phyloP scores from a whole-genome alignment of 805 yeast species.

The Candida adriatica region DNA sequence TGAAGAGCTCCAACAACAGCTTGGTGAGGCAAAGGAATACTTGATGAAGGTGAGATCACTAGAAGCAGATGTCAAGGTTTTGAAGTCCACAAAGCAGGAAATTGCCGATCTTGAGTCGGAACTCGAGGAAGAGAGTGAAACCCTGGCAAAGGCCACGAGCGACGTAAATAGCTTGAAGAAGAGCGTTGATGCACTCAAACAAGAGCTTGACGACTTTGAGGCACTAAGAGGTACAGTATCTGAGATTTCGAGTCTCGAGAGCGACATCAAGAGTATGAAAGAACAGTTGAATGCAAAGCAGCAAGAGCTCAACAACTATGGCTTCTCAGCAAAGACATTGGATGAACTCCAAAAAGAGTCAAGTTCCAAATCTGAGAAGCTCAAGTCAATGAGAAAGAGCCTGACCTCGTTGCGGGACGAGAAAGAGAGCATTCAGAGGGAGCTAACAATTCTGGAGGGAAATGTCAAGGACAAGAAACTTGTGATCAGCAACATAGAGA shows the following conservation, averaged over 20 bases:
- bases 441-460: conserved; percentile 39
- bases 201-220: conserved; percentile 7
- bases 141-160: no score
- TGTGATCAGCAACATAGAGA: conserved; percentile 45
- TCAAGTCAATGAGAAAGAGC: conserved; percentile 34
- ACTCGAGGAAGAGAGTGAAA: conserved; percentile 4
- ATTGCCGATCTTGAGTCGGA: conserved; percentile 15
- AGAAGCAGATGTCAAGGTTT: conserved; percentile 22
- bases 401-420: conserved; percentile 30
- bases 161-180: not conserved
- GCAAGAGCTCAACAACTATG: conserved; percentile 32
- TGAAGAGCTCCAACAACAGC: conserved; percentile 26
- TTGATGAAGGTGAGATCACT: conserved; percentile 24
- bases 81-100: conserved; percentile 8
- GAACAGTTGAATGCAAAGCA: conserved; percentile 24
- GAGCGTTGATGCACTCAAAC: not conserved
- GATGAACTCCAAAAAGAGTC: conserved; percentile 42
- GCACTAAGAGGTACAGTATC: conserved; percentile 22
- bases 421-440: conserved; percentile 39
- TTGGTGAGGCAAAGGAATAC: conserved; percentile 27
- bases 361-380: conserved; percentile 29
- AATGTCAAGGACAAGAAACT: conserved; percentile 47
- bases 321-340: conserved; percentile 30
- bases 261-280: conserved; percentile 25
- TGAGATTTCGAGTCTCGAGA: conserved; percentile 29